Percentiles rank a stretch among this genome's conserved stretches.
phyloP scores from a whole-genome alignment of 176 grass and related monocot genomes.

The Oryza meyeriana region DNA sequence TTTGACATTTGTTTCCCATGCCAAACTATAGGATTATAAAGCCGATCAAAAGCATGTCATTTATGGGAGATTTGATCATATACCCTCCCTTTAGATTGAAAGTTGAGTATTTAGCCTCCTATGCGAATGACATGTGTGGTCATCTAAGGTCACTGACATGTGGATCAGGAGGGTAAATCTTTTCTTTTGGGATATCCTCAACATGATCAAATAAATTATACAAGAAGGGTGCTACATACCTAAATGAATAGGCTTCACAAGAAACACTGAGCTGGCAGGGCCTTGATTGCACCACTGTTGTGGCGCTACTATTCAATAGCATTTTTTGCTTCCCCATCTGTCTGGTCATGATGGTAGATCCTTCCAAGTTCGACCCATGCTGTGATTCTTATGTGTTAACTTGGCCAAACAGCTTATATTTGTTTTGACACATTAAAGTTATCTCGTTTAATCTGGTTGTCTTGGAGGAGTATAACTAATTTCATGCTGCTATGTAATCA shows the following conservation, averaged over 20 bases:
- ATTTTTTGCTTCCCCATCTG: neutral
- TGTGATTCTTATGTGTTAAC: neutral
- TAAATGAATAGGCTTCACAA: neutral
- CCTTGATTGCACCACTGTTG: neutral
- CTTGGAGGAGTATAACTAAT: neutral
- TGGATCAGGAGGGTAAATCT: too few species aligned
- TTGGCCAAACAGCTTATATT: neutral
- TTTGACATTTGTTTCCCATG: neutral
- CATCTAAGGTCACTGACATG: too few species aligned
- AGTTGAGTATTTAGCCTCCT: too few species aligned
- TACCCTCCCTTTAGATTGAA: too few species aligned
- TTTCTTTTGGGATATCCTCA: too few species aligned
- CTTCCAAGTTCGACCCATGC: neutral
- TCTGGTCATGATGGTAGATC: neutral
- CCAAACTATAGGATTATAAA: neutral
- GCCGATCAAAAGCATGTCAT: neutral
- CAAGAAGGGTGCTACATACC: neutral
- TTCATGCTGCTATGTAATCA: neutral
- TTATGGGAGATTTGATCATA: too few species aligned
- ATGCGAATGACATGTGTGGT: too few species aligned
- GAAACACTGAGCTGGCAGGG: neutral
- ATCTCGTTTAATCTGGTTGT: conserved; percentile 6
- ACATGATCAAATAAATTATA: neutral
- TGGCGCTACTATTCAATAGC: neutral
- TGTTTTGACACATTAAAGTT: neutral